Conservation (phyloP, 495 filamentous ascomycete species). For the Hypoxylon lienhwacheense region DNA sequence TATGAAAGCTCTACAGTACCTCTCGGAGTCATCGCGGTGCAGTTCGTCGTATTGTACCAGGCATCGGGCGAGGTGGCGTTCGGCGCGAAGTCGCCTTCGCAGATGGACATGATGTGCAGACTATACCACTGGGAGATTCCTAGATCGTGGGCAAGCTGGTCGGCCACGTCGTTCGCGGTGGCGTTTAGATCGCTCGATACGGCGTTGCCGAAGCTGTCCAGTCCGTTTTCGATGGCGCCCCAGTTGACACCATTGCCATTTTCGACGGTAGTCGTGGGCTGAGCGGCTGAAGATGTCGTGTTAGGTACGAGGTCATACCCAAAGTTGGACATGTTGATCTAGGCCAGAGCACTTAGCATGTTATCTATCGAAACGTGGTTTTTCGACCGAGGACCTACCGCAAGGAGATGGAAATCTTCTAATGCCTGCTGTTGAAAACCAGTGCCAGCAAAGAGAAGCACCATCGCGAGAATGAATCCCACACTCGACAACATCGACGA, state of each 20-base stretch:
- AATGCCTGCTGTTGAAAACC: constrained; percentile 50
- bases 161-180: constrained; percentile 46
- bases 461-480: constrained; percentile 66
- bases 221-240: constrained; percentile 28
- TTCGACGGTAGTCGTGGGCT: constrained; percentile 19
- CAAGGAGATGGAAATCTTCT: constrained; percentile 65
- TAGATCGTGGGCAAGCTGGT: constrained; percentile 50
- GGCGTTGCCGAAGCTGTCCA: constrained; percentile 36
- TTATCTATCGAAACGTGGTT: neutral
- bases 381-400: constrained; percentile 50
- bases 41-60: constrained; percentile 59
- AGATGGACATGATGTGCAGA: constrained; percentile 69
- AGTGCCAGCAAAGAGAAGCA: constrained; percentile 72
- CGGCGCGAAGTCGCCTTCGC: constrained; percentile 62
- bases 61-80: constrained; percentile 51
- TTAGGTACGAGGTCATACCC: constrained; percentile 53
- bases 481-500: constrained; percentile 54
- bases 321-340: constrained; percentile 68
- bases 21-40: constrained; percentile 60
- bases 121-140: constrained; percentile 75
- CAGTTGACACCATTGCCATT: constrained; percentile 16
- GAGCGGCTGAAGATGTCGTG: constrained; percentile 28
- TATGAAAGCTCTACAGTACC: constrained; percentile 51
- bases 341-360: constrained; percentile 9
- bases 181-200: constrained; percentile 44